Conservation (phyloP, 208 protist species). For the Trichomonas tenax region DNA sequence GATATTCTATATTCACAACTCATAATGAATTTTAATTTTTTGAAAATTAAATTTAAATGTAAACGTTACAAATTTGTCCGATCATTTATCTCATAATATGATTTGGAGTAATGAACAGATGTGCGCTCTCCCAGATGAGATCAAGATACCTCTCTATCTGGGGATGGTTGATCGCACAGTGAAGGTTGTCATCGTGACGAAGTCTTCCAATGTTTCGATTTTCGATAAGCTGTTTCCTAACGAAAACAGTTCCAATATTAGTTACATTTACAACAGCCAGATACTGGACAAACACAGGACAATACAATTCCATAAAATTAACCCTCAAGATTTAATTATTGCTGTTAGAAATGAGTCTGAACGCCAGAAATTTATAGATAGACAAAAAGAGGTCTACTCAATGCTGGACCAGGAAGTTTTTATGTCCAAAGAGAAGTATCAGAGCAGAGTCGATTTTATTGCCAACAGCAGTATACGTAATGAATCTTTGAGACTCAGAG, state of each 20-base stretch:
- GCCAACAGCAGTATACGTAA: not conserved
- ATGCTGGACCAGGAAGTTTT: not conserved
- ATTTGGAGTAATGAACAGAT: not conserved
- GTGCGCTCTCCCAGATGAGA: not conserved
- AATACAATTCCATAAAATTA: not conserved
- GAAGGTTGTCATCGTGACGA: not conserved
- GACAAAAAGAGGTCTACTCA: not conserved
- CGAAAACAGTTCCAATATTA: not conserved
- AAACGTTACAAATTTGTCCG: no score
- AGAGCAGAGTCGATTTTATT: not conserved
- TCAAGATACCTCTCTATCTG: not conserved
- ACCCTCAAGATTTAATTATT: not conserved
- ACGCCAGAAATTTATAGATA: not conserved
- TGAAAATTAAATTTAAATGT: no score
- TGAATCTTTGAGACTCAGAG: not conserved
- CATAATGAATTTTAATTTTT: no score
- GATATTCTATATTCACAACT: no score
- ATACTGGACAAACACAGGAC: not conserved
- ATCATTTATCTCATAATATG: not conserved
- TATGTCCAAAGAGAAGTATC: not conserved
- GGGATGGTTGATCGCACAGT: not conserved
- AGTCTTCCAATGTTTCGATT: not conserved
- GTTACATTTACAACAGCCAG: not conserved
- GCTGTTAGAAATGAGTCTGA: not conserved
- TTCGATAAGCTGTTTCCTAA: not conserved